Evolutionary conservation across 2,329 filamentous ascomycete species (phyloP).

Genomic region (Cladosporium sp.): DNA sequence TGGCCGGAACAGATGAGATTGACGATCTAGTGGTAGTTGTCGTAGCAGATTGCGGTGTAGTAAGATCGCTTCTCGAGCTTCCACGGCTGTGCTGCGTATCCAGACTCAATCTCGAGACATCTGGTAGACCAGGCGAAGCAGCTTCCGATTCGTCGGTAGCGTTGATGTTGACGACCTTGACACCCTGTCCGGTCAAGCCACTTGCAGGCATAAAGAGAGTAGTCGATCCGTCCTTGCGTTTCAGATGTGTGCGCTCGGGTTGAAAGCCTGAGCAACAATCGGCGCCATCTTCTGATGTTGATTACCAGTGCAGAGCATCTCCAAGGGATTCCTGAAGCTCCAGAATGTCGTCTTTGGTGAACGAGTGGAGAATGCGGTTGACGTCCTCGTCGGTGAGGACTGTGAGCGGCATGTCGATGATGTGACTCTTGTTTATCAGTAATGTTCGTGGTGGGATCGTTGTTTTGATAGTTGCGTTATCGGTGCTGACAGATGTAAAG

Average conservation of each 20-base stretch:
- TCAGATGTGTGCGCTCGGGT: constrained; percentile 61
- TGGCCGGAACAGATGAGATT: constrained; percentile 28
- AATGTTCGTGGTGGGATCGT: background rate
- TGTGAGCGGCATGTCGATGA: constrained; percentile 56
- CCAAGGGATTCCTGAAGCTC: constrained; percentile 59
- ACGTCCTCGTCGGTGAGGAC: constrained; percentile 60
- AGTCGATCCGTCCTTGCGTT: constrained; percentile 60
- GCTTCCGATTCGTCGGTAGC: constrained; percentile 33
- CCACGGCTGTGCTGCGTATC: constrained; percentile 27
- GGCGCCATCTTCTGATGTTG: constrained; percentile 58
- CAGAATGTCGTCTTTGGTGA: constrained; percentile 58
- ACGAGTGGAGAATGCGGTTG: constrained; percentile 54
- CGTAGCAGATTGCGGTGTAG: constrained; percentile 33
- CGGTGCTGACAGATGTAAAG: background rate
- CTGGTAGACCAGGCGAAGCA: constrained; percentile 24
- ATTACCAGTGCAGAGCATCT: constrained; percentile 65
- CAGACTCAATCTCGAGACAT: constrained; percentile 30
- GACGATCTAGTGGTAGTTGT: constrained; percentile 29
- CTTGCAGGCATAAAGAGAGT: constrained; percentile 69
- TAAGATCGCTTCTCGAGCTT: constrained; percentile 13
- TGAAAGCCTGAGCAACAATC: constrained; percentile 62
- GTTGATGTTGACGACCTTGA: constrained; percentile 64
- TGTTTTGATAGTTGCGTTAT: background rate
- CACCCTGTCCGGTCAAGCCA: constrained; percentile 59
- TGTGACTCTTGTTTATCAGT: background rate